A percentile compares a stretch with the other conserved stretches of the same genome.
Conservation (phyloP, 2,329 filamentous ascomycete genomes). For the Ceratocystis alfenasii region DNA sequence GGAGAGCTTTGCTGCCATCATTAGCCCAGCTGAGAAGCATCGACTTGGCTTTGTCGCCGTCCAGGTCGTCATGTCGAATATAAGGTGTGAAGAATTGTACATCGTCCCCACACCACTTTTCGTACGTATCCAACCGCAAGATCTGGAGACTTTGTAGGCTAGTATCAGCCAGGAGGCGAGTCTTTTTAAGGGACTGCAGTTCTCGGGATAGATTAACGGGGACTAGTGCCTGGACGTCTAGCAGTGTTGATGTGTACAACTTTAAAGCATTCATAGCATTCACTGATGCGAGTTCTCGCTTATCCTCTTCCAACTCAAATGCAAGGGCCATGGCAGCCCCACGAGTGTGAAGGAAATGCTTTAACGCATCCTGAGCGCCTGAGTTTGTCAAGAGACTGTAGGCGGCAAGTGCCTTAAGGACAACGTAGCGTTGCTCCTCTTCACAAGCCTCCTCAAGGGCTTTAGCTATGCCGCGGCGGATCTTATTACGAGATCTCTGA, state of each 20-base stretch:
- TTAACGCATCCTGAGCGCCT: slow-evolving; percentile 64
- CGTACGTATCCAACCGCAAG: slow-evolving; percentile 64
- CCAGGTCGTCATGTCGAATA: slow-evolving; percentile 67
- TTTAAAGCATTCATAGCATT: slow-evolving; percentile 53
- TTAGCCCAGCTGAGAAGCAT: slow-evolving; percentile 54
- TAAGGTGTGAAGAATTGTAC: slow-evolving; percentile 78
- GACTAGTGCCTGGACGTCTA: slow-evolving; percentile 64
- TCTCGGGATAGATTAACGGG: slow-evolving; percentile 60
- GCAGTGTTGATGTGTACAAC: slow-evolving; percentile 64
- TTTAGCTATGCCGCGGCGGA: slow-evolving; percentile 57
- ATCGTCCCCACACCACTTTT: slow-evolving; percentile 69
- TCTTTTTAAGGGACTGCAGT: slow-evolving; percentile 54
- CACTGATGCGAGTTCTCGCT: slow-evolving; percentile 31
- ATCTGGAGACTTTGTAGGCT: slow-evolving; percentile 55
- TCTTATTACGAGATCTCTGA: slow-evolving; percentile 46
- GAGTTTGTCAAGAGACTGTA: slow-evolving; percentile 73
- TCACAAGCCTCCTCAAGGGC: slow-evolving; percentile 53
- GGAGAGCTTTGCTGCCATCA: slow-evolving; percentile 45
- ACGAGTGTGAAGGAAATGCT: slow-evolving; percentile 65
- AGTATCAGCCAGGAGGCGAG: slow-evolving; percentile 59
- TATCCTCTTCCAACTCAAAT: slow-evolving; percentile 40
- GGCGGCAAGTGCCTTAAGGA: slow-evolving; percentile 66
- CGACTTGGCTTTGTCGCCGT: slow-evolving; percentile 46
- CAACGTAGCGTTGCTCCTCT: slow-evolving; percentile 34
- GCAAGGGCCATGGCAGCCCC: slow-evolving; percentile 53